phyloP scores from a whole-genome alignment of 495 filamentous ascomycete species.

The Hypoxylon fragiforme region DNA sequence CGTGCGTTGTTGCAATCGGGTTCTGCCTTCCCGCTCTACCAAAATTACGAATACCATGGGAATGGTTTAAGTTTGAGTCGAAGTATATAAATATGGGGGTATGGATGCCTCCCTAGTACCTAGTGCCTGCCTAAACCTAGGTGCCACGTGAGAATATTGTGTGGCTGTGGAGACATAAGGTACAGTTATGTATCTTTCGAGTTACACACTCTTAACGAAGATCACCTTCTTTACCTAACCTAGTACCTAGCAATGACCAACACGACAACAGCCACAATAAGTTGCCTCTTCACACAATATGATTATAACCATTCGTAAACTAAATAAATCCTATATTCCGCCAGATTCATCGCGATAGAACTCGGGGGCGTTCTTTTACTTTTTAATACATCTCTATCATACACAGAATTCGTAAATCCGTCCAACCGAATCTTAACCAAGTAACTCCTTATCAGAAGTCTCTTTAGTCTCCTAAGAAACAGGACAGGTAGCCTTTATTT shows the following conservation, averaged over 20 bases:
- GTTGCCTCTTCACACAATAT: conserved; percentile 2
- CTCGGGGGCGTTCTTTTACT: not conserved
- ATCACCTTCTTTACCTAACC: no score
- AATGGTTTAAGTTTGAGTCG: not conserved
- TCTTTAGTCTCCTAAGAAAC: not conserved
- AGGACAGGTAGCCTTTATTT: not conserved
- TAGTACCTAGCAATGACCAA: no score
- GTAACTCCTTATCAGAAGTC: conserved; percentile 3
- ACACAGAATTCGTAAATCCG: not conserved
- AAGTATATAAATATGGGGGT: conserved; percentile 7
- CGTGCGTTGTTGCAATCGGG: no score
- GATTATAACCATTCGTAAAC: not conserved
- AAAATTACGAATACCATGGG: not conserved
- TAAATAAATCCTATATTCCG: not conserved
- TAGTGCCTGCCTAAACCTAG: not conserved
- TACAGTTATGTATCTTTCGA: no score
- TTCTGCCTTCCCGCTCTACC: no score
- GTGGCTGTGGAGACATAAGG: conserved; percentile 9
- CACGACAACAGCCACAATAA: conserved; percentile 7
- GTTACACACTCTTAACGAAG: no score
- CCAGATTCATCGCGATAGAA: not conserved
- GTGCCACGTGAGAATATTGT: conserved; percentile 20
- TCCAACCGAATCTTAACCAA: not conserved
- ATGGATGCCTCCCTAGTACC: conserved; percentile 1
- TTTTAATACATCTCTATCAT: not conserved